A percentile compares a stretch with the other conserved stretches of the same genome.
Conservation (phyloP, 345 rosid genomes). For the Laguncularia racemosa region DNA sequence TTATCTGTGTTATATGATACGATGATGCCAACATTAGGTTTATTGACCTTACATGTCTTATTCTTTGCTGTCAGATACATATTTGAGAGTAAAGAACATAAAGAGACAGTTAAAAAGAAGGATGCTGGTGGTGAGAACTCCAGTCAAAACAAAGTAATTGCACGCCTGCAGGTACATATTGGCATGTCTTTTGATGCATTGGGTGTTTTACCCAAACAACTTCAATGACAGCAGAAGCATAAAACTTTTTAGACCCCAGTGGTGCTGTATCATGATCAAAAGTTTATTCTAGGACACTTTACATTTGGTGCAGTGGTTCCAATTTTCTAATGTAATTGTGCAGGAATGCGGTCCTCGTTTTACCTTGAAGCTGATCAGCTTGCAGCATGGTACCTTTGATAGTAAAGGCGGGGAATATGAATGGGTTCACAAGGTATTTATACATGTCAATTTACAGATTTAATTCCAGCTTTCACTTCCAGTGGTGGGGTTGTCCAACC, state of each 20-base stretch:
- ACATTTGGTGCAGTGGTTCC: neutral
- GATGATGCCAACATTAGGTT: neutral
- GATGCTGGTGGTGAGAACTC: conserved; percentile 33
- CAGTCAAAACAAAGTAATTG: conserved; percentile 44
- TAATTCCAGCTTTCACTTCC: too few relatives aligned
- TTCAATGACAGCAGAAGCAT: too few relatives aligned
- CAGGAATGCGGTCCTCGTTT: conserved; percentile 94
- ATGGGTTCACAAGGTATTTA: conserved; percentile 93
- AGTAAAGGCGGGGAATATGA: conserved; percentile 80
- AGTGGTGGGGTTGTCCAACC: neutral
- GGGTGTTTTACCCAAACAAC: too few relatives aligned
- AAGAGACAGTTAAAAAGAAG: conserved; percentile 39
- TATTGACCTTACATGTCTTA: neutral
- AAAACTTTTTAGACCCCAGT: too few relatives aligned
- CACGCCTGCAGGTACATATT: conserved; percentile 72
- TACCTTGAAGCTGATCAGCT: conserved; percentile 63
- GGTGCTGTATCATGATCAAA: too few relatives aligned
- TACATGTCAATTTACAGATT: conserved; percentile 2
- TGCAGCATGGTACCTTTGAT: conserved; percentile 92
- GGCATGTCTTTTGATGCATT: neutral
- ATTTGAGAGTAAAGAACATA: conserved; percentile 65
- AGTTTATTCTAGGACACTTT: too few relatives aligned
- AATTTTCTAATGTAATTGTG: conserved; percentile 4
- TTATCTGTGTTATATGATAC: neutral
- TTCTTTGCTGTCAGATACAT: conserved; percentile 44